Percentiles rank a stretch among this genome's conserved stretches.
These are phyloP conservation scores for Pharnaceum exiguum DNA, from an alignment of 148 eudicot genomes.

Conservation along the genomic window DNA sequence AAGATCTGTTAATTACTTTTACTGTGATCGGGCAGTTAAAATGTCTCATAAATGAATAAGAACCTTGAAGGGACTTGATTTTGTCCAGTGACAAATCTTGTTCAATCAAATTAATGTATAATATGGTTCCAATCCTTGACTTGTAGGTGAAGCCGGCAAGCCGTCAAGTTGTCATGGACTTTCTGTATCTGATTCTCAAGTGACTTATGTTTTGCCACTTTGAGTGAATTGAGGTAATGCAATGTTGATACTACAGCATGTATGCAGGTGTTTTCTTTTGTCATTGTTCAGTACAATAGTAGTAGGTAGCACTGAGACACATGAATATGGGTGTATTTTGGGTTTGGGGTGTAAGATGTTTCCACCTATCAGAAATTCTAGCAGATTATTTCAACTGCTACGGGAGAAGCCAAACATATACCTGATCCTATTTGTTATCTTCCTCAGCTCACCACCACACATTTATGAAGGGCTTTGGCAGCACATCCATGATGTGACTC, in stretches of 20 bases:
- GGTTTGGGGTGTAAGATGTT: slow-evolving; percentile 2
- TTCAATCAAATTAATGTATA: too few species aligned
- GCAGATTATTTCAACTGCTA: neutral
- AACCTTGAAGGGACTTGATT: too few species aligned
- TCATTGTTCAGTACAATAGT: too few species aligned
- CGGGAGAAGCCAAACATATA: slow-evolving; percentile 13
- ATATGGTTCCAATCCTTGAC: neutral
- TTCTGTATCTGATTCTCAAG: neutral
- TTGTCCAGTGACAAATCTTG: too few species aligned
- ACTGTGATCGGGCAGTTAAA: too few species aligned
- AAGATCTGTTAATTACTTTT: too few species aligned
- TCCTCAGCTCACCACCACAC: slow-evolving; percentile 33
- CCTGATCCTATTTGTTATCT: slow-evolving; percentile 32
- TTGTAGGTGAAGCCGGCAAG: neutral
- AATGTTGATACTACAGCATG: too few species aligned
- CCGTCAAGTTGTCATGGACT: neutral
- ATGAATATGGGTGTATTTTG: slow-evolving; percentile 14
- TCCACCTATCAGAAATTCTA: slow-evolving; percentile 8
- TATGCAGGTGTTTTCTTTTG: too few species aligned
- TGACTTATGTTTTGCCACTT: neutral
- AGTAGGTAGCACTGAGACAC: slow-evolving; percentile 1
- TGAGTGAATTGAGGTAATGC: too few species aligned
- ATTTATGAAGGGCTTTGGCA: slow-evolving; percentile 20
- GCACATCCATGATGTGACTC: slow-evolving; percentile 23
- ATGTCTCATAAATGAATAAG: too few species aligned